Conservation (phyloP, 441 rosid species). For the Mallotus repandus region DNA sequence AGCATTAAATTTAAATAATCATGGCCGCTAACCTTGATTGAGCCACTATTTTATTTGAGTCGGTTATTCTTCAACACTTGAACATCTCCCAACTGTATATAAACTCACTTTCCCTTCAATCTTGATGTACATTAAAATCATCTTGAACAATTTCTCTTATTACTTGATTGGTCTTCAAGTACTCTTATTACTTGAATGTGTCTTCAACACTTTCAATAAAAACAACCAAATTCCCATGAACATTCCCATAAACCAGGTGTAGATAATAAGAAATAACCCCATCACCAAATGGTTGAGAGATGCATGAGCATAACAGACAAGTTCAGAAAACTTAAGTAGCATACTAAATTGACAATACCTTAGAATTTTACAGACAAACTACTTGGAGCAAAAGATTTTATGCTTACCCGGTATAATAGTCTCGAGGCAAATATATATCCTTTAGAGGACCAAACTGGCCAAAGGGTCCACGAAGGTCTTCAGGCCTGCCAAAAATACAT, state of each 20-base stretch:
- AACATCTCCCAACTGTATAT: slow-evolving; percentile 59
- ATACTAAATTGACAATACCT: background rate
- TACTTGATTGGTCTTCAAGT: slow-evolving; percentile 38
- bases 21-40: slow-evolving; percentile 72
- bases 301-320: slow-evolving; percentile 8
- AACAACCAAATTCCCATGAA: slow-evolving; percentile 60
- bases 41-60: slow-evolving; percentile 26
- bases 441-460: slow-evolving; percentile 85
- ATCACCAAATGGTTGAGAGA: slow-evolving; percentile 23
- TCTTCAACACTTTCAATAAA: slow-evolving; percentile 86
- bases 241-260: slow-evolving; percentile 33
- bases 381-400: background rate
- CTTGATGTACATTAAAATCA: slow-evolving; percentile 44
- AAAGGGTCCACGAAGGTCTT: slow-evolving; percentile 79
- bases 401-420: slow-evolving; percentile 83
- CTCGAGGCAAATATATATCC: slow-evolving; percentile 89
- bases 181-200: slow-evolving; percentile 48
- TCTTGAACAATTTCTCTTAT: slow-evolving; percentile 46
- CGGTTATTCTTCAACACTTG: slow-evolving; percentile 58
- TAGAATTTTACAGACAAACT: no score
- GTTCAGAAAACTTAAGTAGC: background rate
- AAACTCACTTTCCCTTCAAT: slow-evolving; percentile 57
- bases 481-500: slow-evolving; percentile 53
- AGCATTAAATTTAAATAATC: slow-evolving; percentile 35
- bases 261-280: slow-evolving; percentile 30